Conservation (phyloP, 495 filamentous ascomycete species). For the Trypethelium eluteriae region DNA sequence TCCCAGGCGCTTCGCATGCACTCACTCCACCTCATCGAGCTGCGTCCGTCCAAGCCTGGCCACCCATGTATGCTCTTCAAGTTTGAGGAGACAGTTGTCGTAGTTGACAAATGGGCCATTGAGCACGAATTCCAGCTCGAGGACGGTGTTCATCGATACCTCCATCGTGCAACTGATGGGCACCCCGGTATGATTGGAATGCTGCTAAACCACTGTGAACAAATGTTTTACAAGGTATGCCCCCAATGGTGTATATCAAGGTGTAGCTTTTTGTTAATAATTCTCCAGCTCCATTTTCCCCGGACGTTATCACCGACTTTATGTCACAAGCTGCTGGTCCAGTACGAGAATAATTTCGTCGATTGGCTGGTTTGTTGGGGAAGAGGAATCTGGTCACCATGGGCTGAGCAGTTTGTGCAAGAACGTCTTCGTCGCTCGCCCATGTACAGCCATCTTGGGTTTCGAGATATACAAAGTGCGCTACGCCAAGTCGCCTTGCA, state of each 20-base stretch:
- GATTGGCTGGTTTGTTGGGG: background rate
- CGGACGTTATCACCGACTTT: background rate
- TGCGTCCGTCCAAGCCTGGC: background rate
- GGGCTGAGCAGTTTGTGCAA: background rate
- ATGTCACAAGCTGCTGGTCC: background rate
- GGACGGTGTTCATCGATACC: slow-evolving; percentile 3
- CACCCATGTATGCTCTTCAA: slow-evolving; percentile 8
- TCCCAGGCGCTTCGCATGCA: slow-evolving; percentile 1
- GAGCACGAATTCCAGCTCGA: slow-evolving; percentile 3
- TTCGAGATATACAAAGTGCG: background rate
- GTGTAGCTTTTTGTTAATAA: background rate
- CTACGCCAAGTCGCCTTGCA: background rate
- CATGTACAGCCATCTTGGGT: background rate
- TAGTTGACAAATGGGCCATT: background rate
- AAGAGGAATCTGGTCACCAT: background rate
- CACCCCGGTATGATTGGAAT: slow-evolving; percentile 16
- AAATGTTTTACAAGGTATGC: background rate
- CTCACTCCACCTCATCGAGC: background rate
- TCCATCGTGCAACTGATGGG: slow-evolving; percentile 15
- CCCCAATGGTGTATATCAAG: background rate
- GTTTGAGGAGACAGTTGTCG: background rate
- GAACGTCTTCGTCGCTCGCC: background rate
- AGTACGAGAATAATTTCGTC: background rate
- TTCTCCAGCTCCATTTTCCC: background rate
- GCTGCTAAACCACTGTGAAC: slow-evolving; percentile 7